phyloP scores from a whole-genome alignment of 345 rosid genomes.

The Salix purpurea region DNA sequence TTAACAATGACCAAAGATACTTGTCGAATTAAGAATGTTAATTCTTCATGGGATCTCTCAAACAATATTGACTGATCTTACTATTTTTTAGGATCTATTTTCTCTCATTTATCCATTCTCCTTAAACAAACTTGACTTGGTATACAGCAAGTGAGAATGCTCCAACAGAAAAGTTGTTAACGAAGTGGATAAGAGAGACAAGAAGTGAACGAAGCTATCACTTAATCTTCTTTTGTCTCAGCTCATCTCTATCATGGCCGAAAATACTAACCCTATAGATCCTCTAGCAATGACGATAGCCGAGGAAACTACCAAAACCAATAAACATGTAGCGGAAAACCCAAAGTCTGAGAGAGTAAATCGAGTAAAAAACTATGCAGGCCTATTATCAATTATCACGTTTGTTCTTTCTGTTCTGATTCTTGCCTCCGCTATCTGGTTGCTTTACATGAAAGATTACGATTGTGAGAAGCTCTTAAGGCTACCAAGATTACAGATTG shows the following conservation, averaged over 20 bases:
- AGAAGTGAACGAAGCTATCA: neutral
- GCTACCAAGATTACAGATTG: constrained; percentile 49
- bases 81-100: neutral
- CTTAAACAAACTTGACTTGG: constrained; percentile 6
- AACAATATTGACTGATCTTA: neutral
- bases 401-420: constrained; percentile 58
- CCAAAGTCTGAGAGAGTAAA: constrained; percentile 2
- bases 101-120: neutral
- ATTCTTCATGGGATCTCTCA: neutral
- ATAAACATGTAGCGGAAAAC: neutral
- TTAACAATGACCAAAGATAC: too few species aligned
- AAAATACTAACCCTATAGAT: neutral
- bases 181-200: too few species aligned
- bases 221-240: neutral
- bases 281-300: neutral
- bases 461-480: constrained; percentile 63
- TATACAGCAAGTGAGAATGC: neutral
- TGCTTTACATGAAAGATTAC: constrained; percentile 63
- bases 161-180: neutral
- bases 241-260: neutral
- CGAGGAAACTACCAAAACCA: neutral
- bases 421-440: constrained; percentile 57
- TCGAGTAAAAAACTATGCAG: constrained; percentile 26
- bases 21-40: too few species aligned
- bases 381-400: constrained; percentile 36